Conservation (phyloP, 495 filamentous ascomycete genomes). For the Chlorociboria aeruginascens region DNA sequence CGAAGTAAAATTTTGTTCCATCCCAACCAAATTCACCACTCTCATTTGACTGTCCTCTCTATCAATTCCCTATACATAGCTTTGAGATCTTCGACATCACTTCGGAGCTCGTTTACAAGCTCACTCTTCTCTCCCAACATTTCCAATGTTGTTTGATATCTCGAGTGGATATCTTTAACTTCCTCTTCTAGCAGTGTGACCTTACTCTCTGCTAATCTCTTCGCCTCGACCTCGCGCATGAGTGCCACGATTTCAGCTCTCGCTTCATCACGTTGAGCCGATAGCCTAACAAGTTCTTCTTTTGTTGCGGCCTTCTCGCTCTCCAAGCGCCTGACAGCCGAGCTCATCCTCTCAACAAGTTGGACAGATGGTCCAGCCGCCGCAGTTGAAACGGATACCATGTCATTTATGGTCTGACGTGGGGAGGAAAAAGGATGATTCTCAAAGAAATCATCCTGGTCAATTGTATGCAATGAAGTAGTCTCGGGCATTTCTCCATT, state of each 20-base stretch:
- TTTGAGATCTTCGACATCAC: constrained; percentile 87
- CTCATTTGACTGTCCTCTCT: constrained; percentile 64
- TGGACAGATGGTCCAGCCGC: constrained; percentile 89
- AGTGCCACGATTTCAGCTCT: constrained; percentile 78
- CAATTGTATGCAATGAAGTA: constrained; percentile 47
- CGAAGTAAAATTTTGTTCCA: background rate
- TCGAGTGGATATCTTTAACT: constrained; percentile 46
- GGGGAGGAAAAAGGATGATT: constrained; percentile 49
- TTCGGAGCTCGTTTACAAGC: constrained; percentile 75
- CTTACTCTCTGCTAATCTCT: constrained; percentile 43
- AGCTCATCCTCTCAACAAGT: constrained; percentile 92
- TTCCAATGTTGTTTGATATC: constrained; percentile 86
- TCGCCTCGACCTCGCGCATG: constrained; percentile 74
- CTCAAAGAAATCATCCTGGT: constrained; percentile 56
- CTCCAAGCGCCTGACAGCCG: constrained; percentile 80
- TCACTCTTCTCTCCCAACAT: constrained; percentile 97
- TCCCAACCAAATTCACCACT: background rate
- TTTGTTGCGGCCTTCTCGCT: constrained; percentile 75
- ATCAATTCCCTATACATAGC: constrained; percentile 89
- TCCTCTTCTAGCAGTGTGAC: constrained; percentile 55
- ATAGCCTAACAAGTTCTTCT: constrained; percentile 73
- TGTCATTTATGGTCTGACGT: constrained; percentile 68
- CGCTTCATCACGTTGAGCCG: constrained; percentile 77
- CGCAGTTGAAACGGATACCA: constrained; percentile 78
- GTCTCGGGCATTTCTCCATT: constrained; percentile 28